Percentiles rank a stretch among this genome's conserved stretches.
phyloP scores from a whole-genome alignment of 2,329 filamentous ascomycete species.

The Drechslerella dactyloides region DNA sequence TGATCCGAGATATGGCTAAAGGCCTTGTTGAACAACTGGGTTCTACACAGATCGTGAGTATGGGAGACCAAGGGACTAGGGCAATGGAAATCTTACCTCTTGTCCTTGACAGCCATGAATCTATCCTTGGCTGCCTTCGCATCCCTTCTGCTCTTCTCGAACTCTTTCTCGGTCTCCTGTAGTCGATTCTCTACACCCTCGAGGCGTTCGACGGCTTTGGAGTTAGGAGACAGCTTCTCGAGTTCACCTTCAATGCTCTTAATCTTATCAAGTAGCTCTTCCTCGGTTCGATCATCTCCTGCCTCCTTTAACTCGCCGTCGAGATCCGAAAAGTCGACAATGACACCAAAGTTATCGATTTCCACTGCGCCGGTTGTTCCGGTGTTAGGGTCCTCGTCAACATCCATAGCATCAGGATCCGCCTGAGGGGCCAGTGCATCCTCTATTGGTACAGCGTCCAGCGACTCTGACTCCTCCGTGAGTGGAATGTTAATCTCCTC shows the following conservation, averaged over 20 bases:
- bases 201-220: constrained; percentile 90
- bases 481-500: constrained; percentile 91
- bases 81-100: constrained; percentile 61
- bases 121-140: constrained; percentile 78
- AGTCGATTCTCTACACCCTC: constrained; percentile 84
- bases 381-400: constrained; percentile 71
- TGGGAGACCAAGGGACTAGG: background rate
- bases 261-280: constrained; percentile 78
- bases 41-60: constrained; percentile 56
- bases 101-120: constrained; percentile 80
- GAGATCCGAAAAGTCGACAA: constrained; percentile 81
- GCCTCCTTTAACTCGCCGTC: constrained; percentile 82
- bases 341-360: constrained; percentile 88
- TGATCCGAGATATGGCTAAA: constrained; percentile 95
- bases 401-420: constrained; percentile 88
- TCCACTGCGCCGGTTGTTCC: constrained; percentile 65
- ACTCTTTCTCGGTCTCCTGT: constrained; percentile 84
- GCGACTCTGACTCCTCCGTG: constrained; percentile 69
- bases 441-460: constrained; percentile 86
- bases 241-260: constrained; percentile 75
- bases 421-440: constrained; percentile 73
- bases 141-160: constrained; percentile 78
- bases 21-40: constrained; percentile 91
- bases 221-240: constrained; percentile 94
- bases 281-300: constrained; percentile 63